These are phyloP conservation scores for Verticillium klebahnii DNA, from an alignment of 2,329 filamentous ascomycete species.

Conservation along the genomic window DNA sequence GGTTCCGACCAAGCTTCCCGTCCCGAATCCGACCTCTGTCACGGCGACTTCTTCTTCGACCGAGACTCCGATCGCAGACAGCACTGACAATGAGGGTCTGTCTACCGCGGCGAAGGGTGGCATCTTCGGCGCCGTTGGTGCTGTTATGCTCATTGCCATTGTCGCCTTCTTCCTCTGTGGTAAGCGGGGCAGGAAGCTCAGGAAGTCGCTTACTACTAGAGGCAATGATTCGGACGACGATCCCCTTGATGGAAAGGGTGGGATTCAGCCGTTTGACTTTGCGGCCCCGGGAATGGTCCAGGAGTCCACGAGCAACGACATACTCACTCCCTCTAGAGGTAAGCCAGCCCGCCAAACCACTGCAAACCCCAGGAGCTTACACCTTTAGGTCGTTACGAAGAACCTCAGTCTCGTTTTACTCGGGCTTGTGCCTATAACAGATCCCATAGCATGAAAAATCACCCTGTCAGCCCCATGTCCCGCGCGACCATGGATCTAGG, in stretches of 20 bases:
- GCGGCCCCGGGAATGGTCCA: background rate
- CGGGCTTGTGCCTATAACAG: slow-evolving; percentile 4
- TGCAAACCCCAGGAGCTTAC: background rate
- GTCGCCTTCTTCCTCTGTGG: background rate
- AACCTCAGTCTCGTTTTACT: slow-evolving; percentile 10
- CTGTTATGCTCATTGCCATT: background rate
- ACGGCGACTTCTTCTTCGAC: background rate
- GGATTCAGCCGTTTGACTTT: background rate
- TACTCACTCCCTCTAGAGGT: slow-evolving; percentile 40
- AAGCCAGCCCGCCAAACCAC: background rate
- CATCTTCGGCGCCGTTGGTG: background rate
- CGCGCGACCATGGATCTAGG: background rate
- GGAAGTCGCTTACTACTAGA: background rate
- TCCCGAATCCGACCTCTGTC: background rate
- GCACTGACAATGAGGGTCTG: background rate
- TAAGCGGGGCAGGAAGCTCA: background rate
- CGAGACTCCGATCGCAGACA: background rate
- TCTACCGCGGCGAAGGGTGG: background rate
- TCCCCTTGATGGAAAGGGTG: background rate
- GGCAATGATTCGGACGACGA: background rate
- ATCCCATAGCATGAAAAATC: slow-evolving; percentile 10
- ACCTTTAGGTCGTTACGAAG: slow-evolving; percentile 9
- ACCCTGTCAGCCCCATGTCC: slow-evolving; percentile 6
- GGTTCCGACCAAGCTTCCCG: background rate
- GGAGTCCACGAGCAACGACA: slow-evolving; percentile 18